A percentile compares a stretch with the other conserved stretches of the same genome.
Evolutionary conservation across 2,329 filamentous ascomycete species (phyloP).

Genomic region (Aspergillus tubingensis): DNA sequence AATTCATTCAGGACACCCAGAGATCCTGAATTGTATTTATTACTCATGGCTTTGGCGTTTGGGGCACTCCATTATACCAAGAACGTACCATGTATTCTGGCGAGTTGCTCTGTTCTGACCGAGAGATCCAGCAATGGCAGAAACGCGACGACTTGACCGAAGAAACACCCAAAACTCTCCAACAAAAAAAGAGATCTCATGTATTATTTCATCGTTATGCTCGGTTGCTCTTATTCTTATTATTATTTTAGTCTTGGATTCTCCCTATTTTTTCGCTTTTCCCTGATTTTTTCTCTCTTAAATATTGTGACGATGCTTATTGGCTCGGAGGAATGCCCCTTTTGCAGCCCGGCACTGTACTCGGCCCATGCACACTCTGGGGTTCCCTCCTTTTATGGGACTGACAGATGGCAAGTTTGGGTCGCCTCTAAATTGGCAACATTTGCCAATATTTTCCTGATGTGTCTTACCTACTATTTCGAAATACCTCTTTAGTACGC

Average conservation of each 20-base stretch:
- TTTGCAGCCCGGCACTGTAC: not conserved
- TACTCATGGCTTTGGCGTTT: constrained; percentile 38
- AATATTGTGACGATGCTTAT: constrained; percentile 9
- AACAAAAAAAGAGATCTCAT: constrained; percentile 14
- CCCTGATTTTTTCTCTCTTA: not conserved
- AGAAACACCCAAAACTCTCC: constrained; percentile 15
- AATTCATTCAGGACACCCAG: constrained; percentile 6
- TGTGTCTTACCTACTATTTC: not conserved
- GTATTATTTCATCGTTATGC: constrained; percentile 17
- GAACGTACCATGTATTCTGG: constrained; percentile 21
- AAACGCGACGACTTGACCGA: constrained; percentile 4
- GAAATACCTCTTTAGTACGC: not conserved
- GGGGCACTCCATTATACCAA: constrained; percentile 32
- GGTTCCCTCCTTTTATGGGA: not conserved
- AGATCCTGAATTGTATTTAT: constrained; percentile 36
- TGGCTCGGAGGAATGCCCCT: not conserved
- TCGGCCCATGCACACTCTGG: not conserved
- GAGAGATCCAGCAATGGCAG: constrained; percentile 14
- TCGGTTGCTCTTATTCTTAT: constrained; percentile 7
- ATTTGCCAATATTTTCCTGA: not conserved
- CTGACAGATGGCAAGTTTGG: not conserved
- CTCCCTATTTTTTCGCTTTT: not conserved
- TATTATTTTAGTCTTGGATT: constrained; percentile 2
- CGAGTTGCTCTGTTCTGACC: constrained; percentile 23
- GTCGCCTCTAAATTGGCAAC: not conserved